A percentile compares a stretch with the other conserved stretches of the same genome.
Conservation (phyloP, 1,139 yeast species). For the Suhomyces yuchorum region DNA sequence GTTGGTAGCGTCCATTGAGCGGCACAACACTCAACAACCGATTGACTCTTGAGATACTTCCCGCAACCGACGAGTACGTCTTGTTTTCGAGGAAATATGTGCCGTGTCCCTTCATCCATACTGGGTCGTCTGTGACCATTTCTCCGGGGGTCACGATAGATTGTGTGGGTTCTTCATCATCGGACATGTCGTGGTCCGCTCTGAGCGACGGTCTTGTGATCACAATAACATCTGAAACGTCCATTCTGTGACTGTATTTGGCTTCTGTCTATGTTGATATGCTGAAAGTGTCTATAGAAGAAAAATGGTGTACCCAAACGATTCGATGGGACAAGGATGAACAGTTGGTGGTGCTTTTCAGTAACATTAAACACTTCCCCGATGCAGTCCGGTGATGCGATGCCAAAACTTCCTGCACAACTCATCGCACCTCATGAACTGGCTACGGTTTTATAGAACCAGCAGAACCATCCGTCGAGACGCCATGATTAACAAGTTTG, state of each 20-base stretch:
- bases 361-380: not conserved
- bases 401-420: not conserved
- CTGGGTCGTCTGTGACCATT: constrained; percentile 88
- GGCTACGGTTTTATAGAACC: constrained; percentile 9
- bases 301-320: not conserved
- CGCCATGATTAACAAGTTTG: constrained; percentile 32
- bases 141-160: constrained; percentile 93
- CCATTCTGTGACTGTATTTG: not conserved
- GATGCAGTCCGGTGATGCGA: not conserved
- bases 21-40: constrained; percentile 85
- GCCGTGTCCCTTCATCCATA: constrained; percentile 99
- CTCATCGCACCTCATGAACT: constrained; percentile 4
- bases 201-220: constrained; percentile 37
- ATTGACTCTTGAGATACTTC: constrained; percentile 83
- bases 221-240: constrained; percentile 33
- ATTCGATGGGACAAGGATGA: not conserved
- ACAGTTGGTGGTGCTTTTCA: not conserved
- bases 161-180: constrained; percentile 28
- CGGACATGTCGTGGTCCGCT: constrained; percentile 31
- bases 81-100: constrained; percentile 73
- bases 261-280: not conserved
- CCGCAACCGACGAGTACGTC: constrained; percentile 92
- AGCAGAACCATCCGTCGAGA: constrained; percentile 9
- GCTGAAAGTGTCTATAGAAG: not conserved
- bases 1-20: constrained; percentile 80